These are phyloP conservation scores for Trametes cubensis DNA, from an alignment of 768 basidiomycete genomes.

Conservation along the genomic window DNA sequence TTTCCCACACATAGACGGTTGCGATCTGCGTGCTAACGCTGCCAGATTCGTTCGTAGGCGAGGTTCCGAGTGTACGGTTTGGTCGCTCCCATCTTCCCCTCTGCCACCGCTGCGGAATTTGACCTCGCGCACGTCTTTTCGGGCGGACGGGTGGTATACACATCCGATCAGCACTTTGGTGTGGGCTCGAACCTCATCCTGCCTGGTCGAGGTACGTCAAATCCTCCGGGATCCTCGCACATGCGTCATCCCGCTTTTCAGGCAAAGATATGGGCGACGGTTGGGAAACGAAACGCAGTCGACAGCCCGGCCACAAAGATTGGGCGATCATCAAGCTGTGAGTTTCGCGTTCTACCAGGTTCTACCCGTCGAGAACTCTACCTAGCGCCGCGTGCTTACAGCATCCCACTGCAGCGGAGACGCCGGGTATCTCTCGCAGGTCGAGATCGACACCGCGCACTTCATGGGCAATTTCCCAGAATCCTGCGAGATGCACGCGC, in stretches of 20 bases:
- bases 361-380: not conserved
- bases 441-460: conserved; percentile 91
- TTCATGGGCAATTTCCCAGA: conserved; percentile 97
- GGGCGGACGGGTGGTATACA: conserved; percentile 81
- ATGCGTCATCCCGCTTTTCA: conserved; percentile 25
- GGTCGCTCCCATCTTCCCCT: conserved; percentile 66
- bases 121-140: conserved; percentile 92
- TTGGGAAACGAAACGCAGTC: conserved; percentile 95
- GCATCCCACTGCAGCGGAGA: conserved; percentile 56
- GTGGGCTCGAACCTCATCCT: conserved; percentile 88
- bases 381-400: not conserved
- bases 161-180: conserved; percentile 95
- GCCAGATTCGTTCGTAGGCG: conserved; percentile 52
- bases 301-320: conserved; percentile 79
- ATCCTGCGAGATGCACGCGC: conserved; percentile 77
- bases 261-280: conserved; percentile 96
- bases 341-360: conserved; percentile 32
- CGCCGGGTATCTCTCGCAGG: conserved; percentile 69
- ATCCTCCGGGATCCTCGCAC: conserved; percentile 6
- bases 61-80: conserved; percentile 91
- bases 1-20: too few relatives aligned
- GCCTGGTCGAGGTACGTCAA: conserved; percentile 72
- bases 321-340: conserved; percentile 91
- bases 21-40: not conserved
- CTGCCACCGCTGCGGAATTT: conserved; percentile 51